phyloP scores from a whole-genome alignment of 78 protist genomes.

The Dictyostelium citrinum region DNA sequence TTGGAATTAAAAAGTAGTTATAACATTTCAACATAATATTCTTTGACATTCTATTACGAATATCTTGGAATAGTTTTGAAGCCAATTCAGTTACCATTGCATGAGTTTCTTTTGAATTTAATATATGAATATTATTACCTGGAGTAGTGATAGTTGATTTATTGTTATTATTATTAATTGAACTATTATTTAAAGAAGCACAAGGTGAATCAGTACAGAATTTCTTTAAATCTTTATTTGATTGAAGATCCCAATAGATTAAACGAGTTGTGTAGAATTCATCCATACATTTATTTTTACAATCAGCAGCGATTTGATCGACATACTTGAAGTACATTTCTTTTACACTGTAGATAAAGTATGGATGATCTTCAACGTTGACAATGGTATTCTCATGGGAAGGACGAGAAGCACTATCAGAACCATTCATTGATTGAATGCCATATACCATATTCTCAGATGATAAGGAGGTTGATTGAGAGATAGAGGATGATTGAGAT shows the following conservation, averaged over 20 bases:
- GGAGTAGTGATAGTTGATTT: not conserved
- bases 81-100: constrained; percentile 52
- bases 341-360: constrained; percentile 59
- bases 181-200: not conserved
- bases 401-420: not conserved
- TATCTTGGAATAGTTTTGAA: constrained; percentile 57
- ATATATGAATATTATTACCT: not conserved
- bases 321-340: constrained; percentile 82
- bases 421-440: not conserved
- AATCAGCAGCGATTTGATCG: constrained; percentile 39
- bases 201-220: constrained; percentile 3
- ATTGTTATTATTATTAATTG: not conserved
- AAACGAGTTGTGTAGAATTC: constrained; percentile 82
- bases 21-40: constrained; percentile 80
- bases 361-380: constrained; percentile 77
- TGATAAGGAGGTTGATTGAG: not conserved
- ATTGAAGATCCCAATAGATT: constrained; percentile 73
- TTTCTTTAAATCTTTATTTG: not conserved
- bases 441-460: not conserved
- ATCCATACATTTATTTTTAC: constrained; percentile 81
- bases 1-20: constrained; percentile 80
- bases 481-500: not conserved
- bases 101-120: constrained; percentile 3
- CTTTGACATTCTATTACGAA: constrained; percentile 52
- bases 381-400: not conserved